phyloP scores from a whole-genome alignment of 345 rosid genomes.

The Lumnitzera littorea region DNA sequence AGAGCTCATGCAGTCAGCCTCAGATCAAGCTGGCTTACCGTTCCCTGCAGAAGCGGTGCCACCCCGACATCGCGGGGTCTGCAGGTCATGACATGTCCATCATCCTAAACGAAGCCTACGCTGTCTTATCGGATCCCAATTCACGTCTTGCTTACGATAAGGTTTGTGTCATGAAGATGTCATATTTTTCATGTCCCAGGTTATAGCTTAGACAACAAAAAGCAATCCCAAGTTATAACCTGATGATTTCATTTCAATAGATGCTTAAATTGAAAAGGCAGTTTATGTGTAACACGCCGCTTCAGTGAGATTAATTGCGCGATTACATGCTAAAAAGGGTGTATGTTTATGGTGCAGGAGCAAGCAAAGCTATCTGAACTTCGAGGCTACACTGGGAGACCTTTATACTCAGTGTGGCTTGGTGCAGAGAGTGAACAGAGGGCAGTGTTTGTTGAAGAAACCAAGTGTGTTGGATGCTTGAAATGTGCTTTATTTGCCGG shows the following conservation, averaged over 20 bases:
- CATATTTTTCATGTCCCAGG: too few relatives aligned
- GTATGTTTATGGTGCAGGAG: constrained; percentile 27
- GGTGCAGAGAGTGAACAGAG: constrained; percentile 68
- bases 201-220: too few relatives aligned
- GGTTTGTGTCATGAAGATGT: constrained; percentile 22
- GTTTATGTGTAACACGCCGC: too few relatives aligned
- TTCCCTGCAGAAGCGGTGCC: constrained; percentile 65
- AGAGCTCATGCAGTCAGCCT: constrained; percentile 39
- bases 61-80: constrained; percentile 76
- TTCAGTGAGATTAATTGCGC: too few relatives aligned
- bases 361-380: constrained; percentile 67
- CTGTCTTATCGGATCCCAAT: constrained; percentile 58
- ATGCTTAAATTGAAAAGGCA: too few relatives aligned
- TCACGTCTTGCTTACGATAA: constrained; percentile 71
- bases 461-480: constrained; percentile 87
- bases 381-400: constrained; percentile 69
- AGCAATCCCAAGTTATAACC: too few relatives aligned
- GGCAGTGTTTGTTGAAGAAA: constrained; percentile 87
- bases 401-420: constrained; percentile 67
- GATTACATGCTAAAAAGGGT: not conserved
- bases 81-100: constrained; percentile 90
- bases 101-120: constrained; percentile 71
- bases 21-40: constrained; percentile 78
- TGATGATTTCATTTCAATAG: too few relatives aligned
- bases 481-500: constrained; percentile 81